These are phyloP conservation scores for Gynandropsis gynandra DNA, from an alignment of 345 rosid species.

Conservation along the genomic window DNA sequence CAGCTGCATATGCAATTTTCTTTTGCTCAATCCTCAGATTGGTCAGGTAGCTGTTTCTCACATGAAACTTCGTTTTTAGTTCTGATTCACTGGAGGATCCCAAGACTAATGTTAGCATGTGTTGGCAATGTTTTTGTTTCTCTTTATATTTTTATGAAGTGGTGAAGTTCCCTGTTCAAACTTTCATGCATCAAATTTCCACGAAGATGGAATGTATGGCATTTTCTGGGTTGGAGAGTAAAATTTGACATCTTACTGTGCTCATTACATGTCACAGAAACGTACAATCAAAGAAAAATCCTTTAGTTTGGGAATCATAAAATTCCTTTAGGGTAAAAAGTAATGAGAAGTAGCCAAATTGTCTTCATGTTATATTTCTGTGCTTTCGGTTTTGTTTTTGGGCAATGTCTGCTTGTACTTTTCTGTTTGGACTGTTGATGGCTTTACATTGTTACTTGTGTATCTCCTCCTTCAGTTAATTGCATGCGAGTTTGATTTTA, in stretches of 20 bases:
- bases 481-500: slow-evolving; percentile 4
- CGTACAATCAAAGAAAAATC: neutral
- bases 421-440: slow-evolving; percentile 9
- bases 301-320: slow-evolving; percentile 1
- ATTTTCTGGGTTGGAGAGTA: slow-evolving; percentile 14
- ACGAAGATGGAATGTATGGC: slow-evolving; percentile 5
- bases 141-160: slow-evolving; percentile 10
- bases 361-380: slow-evolving; percentile 3
- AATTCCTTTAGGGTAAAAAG: slow-evolving; percentile 3
- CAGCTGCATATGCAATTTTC: slow-evolving; percentile 63
- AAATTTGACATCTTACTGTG: slow-evolving; percentile 2
- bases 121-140: neutral
- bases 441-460: slow-evolving; percentile 11
- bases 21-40: slow-evolving; percentile 60
- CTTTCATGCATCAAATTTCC: slow-evolving; percentile 10
- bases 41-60: slow-evolving; percentile 59
- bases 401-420: slow-evolving; percentile 1
- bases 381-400: too few relatives aligned
- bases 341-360: neutral
- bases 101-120: neutral
- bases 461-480: slow-evolving; percentile 6
- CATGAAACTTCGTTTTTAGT: slow-evolving; percentile 13
- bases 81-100: neutral
- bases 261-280: slow-evolving; percentile 2
- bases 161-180: slow-evolving; percentile 5